These are phyloP conservation scores for Tulasnella sp. DNA, from an alignment of 768 basidiomycete genomes.

Conservation along the genomic window DNA sequence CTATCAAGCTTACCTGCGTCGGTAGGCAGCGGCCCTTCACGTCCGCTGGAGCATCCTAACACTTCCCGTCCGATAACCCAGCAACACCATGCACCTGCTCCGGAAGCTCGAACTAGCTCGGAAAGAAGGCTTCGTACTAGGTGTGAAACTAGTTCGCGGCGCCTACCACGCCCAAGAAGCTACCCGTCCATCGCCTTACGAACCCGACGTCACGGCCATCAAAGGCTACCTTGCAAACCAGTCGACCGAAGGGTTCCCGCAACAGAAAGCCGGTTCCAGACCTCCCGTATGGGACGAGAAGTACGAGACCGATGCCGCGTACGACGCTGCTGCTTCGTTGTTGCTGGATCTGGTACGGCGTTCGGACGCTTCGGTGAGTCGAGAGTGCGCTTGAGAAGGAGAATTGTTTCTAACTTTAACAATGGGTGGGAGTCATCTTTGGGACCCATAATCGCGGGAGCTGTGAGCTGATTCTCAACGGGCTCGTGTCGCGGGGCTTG, in stretches of 20 bases:
- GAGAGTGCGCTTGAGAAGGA: constrained; percentile 39
- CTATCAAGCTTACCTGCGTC: constrained; percentile 77
- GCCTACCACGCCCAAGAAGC: constrained; percentile 79
- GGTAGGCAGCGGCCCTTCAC: constrained; percentile 31
- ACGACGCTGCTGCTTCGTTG: constrained; percentile 31
- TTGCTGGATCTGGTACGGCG: not conserved
- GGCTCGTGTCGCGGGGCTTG: constrained; percentile 46
- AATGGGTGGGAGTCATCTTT: constrained; percentile 54
- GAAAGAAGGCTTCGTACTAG: constrained; percentile 56
- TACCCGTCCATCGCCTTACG: constrained; percentile 32
- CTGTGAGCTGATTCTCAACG: constrained; percentile 46
- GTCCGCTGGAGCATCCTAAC: not conserved
- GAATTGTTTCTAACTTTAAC: constrained; percentile 19
- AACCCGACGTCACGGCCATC: not conserved
- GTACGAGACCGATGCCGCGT: constrained; percentile 60
- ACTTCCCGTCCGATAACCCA: constrained; percentile 20
- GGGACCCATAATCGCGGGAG: constrained; percentile 80
- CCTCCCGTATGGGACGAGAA: constrained; percentile 62
- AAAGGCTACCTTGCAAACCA: not conserved
- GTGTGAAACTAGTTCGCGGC: constrained; percentile 86
- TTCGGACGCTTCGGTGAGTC: constrained; percentile 20
- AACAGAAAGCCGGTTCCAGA: not conserved
- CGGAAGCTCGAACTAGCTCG: constrained; percentile 56
- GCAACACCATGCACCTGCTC: constrained; percentile 57
- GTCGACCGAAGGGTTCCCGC: not conserved